phyloP scores from a whole-genome alignment of 805 yeast genomes.

The Jamesozyma piceae region DNA sequence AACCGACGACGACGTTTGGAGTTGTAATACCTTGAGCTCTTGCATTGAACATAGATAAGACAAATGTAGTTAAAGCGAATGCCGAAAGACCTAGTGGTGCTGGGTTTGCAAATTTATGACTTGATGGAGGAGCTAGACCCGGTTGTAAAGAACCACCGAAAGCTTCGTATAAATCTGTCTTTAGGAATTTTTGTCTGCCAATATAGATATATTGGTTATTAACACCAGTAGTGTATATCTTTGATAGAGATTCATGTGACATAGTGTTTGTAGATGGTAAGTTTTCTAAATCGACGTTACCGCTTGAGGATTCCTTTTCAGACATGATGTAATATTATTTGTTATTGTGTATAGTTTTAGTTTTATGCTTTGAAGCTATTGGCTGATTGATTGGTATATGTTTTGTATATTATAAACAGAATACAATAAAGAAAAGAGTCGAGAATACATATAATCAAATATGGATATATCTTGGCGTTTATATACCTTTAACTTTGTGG shows the following conservation, averaged over 20 bases:
- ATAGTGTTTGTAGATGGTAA: neutral
- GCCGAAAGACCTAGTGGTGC: conserved; percentile 56
- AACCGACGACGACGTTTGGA: conserved; percentile 47
- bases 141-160: conserved; percentile 82
- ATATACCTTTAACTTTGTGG: neutral
- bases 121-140: conserved; percentile 50
- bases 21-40: conserved; percentile 43
- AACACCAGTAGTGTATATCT: conserved; percentile 32
- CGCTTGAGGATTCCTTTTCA: conserved; percentile 10
- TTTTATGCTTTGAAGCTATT: neutral
- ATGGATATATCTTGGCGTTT: too few species aligned
- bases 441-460: too few species aligned
- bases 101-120: conserved; percentile 54
- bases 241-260: conserved; percentile 11
- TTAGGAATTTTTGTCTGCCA: conserved; percentile 62
- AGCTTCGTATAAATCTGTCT: conserved; percentile 50
- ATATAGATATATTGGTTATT: conserved; percentile 60
- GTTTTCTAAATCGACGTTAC: conserved; percentile 10
- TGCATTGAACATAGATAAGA: conserved; percentile 46
- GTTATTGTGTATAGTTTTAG: neutral
- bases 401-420: too few species aligned
- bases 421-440: too few species aligned
- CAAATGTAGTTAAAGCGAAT: conserved; percentile 56
- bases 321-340: too few species aligned
- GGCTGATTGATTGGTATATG: too few species aligned